Evolutionary conservation across 768 basidiomycete genomes (phyloP), one percentile per base, ranked within the genome.

Genomic region (Termitomyces sp.): DNA sequence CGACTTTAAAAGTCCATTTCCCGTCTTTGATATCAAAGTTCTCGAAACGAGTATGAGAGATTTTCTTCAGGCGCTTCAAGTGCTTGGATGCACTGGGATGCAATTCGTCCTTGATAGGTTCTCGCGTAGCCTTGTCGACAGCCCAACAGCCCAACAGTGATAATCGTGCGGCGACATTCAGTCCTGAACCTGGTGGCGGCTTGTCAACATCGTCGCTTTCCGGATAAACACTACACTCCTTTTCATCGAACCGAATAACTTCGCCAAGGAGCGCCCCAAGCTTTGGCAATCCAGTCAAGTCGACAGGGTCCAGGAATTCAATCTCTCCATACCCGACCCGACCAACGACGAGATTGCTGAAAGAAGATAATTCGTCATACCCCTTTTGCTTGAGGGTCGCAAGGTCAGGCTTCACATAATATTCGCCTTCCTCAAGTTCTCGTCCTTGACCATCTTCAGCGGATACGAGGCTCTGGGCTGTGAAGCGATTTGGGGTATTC

Each of bases 251-350:
- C 50, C 88, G 82, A 31, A 98, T 84, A 61, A 94, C 83, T 60
- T 88, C 86, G n/a, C 95, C 96, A 5, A 94, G 80, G 37, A 99
- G 84, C 43, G 88, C 86, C 7, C 86, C 84, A 43, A 98, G 82
- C 69, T 88, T 89, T 15, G 86, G 78, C 52, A 96, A 77, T 29
- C 89, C 87, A 31, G 95, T 97, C 60, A 99, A 83, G 70, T 98
- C 94, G 38, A 92, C 86, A 75, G 64, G 90, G 79, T 76, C 92
- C 80, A 73, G 83, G 78, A 87, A 96, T 83, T 72, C 83, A 76
- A 98, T 88, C 73, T 94, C 84, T 37, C 97, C 97, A 67, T 88
- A 96, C 40, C 95, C 94, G 58, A 88, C 83, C n/a, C 96, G 89
- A 9, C 95, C 94, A 48, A 97, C 94, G 25, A 89, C 81, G 66